A percentile compares a stretch with the other conserved stretches of the same genome.
These are phyloP conservation scores for Selenicereus undatus DNA, from an alignment of 148 eudicot genomes.

Conservation along the genomic window DNA sequence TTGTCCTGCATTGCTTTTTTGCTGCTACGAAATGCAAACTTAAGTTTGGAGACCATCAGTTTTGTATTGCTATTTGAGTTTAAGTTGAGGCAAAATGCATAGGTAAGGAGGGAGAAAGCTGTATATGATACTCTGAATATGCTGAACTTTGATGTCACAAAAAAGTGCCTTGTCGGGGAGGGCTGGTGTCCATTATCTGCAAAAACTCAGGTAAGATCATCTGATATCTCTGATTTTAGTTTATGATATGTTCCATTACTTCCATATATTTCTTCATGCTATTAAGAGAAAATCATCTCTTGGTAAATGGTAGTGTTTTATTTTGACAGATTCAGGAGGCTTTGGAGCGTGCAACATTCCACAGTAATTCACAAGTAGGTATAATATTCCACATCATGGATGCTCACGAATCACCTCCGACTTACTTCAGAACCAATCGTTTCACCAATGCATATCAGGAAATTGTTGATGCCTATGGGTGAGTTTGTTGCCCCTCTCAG, in stretches of 20 bases:
- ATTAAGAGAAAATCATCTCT: conserved; percentile 8
- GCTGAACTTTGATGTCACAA: conserved; percentile 98
- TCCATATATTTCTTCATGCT: not conserved
- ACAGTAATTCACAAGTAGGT: conserved; percentile 95
- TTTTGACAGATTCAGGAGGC: conserved; percentile 79
- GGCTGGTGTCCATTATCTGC: conserved; percentile 99
- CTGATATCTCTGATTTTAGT: not conserved
- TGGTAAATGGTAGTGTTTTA: conserved; percentile 12
- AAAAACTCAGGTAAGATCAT: conserved; percentile 63
- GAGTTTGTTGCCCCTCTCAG: conserved; percentile 23
- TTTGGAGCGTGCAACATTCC: conserved; percentile 89
- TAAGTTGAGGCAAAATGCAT: conserved; percentile 18
- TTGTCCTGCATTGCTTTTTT: not conserved
- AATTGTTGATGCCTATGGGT: conserved; percentile 99
- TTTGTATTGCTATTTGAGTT: conserved; percentile 12
- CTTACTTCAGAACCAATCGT: conserved; percentile 82
- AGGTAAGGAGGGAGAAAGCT: conserved; percentile 99
- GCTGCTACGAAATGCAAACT: conserved; percentile 6
- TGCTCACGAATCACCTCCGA: conserved; percentile 86
- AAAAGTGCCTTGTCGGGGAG: conserved; percentile 98
- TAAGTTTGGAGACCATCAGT: not conserved
- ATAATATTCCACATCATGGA: conserved; percentile 91
- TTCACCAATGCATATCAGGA: conserved; percentile 95
- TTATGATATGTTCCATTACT: not conserved
- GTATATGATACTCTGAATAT: conserved; percentile 94